Conservation (phyloP, 257 asterid genomes). For the Lycium barbarum region DNA sequence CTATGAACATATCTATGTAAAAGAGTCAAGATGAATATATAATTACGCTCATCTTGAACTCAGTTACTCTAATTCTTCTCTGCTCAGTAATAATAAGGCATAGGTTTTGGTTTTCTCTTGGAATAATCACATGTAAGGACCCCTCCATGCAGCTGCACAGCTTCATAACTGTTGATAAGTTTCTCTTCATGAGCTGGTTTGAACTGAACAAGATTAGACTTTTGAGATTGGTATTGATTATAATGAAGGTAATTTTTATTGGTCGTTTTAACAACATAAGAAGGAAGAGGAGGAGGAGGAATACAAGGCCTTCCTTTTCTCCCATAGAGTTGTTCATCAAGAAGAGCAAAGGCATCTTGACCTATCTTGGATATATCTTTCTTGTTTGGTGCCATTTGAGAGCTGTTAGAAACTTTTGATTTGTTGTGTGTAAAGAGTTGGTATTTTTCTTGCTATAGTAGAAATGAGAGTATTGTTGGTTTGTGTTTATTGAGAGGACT, state of each 20-base stretch:
- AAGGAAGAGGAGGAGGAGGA: neutral
- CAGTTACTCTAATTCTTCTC: neutral
- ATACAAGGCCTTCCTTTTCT: neutral
- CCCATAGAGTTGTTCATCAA: constrained; percentile 16
- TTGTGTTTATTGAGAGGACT: neutral
- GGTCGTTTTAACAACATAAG: neutral
- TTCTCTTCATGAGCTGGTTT: neutral
- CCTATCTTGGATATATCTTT: constrained; percentile 17
- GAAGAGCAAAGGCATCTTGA: constrained; percentile 12
- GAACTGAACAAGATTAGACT: neutral
- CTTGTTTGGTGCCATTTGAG: too few species aligned
- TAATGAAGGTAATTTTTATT: neutral
- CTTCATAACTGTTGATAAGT: constrained; percentile 14
- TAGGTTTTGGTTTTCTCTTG: neutral
- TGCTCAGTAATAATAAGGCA: neutral
- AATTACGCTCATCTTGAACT: neutral
- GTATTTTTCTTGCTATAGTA: neutral
- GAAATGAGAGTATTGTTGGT: neutral
- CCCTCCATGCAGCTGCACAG: neutral
- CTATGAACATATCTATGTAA: neutral
- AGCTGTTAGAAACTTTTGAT: neutral
- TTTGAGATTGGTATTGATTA: neutral
- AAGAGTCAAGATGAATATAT: neutral
- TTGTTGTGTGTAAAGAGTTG: neutral
- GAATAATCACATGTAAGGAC: neutral